Evolutionary conservation across 306 rosid genomes (phyloP), one percentile per base, ranked within the genome.

Genomic region (Vicia sativa): DNA sequence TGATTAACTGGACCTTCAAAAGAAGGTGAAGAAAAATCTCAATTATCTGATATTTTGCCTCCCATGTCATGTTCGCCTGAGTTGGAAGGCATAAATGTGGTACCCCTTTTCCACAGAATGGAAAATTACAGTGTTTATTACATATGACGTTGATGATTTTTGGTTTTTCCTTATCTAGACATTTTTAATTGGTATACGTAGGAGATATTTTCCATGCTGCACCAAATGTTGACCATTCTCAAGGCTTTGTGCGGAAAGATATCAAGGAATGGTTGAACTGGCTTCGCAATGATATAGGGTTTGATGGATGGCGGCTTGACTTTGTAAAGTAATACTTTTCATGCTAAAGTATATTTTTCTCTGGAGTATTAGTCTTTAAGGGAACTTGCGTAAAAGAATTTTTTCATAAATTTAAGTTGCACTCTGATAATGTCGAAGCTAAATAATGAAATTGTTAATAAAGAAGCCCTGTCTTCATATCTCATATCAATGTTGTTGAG

Each of bases 231-330:
- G 96, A 89, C 77, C 96, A 89, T 74, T 86, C 96, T 37, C 87
- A 84, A 78, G 82, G 86, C 35, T 89, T 89, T 38, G 92, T 89
- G 55, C 73, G 86, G 39, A 84, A 58, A 15, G 96, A 89, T 78
- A 84, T 89, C 70, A 86, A 80, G 74, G 81, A 44, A 57, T 89
- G 91, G 96, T 55, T 89, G 77, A 80, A 86, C 62, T 89, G 96
- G 96, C 91, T 89, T 57, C 84, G 88, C 26, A 84, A 71, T 55
- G 85, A 86, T 74, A 80, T 89, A 72, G 96, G 92, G 55, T 89
- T 67, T 80, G 91, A 89, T 80, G 96, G 89, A 65, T 89, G 91
- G 91, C 86, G 96, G 38, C 91, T 89, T 72, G 96, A 89, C 48
- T 89, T 89, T 57, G 96, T 80, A 53, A 86, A 87, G 95, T 86